Percentiles rank a stretch among this genome's conserved stretches.
Conservation (phyloP, 805 yeast genomes). For the Candida corydali region DNA sequence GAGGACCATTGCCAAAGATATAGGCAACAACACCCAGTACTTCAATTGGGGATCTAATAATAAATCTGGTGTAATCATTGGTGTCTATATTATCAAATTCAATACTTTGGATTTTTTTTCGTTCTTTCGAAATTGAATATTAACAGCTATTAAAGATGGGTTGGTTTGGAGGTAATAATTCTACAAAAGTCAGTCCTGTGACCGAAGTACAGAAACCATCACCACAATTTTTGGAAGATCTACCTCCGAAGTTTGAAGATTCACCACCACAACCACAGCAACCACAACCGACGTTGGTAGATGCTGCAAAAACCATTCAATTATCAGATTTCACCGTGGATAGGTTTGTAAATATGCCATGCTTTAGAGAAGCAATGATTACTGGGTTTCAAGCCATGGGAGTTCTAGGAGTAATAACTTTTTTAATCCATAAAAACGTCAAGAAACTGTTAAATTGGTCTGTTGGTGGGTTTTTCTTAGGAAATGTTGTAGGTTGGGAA, state of each 20-base stretch:
- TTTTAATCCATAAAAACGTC: conserved; percentile 61
- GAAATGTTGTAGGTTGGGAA: conserved; percentile 87
- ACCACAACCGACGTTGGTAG: conserved; percentile 13
- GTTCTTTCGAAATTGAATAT: no score
- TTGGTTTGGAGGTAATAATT: conserved; percentile 36
- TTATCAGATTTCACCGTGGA: conserved; percentile 49
- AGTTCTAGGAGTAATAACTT: conserved; percentile 63
- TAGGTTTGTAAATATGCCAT: conserved; percentile 58
- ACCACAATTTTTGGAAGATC: conserved; percentile 46
- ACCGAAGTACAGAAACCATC: conserved; percentile 16
- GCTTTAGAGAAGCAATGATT: conserved; percentile 75
- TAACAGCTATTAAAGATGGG: no score
- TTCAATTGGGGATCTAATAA: conserved; percentile 76
- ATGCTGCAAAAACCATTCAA: conserved; percentile 43
- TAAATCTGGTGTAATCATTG: conserved; percentile 21
- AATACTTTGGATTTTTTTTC: background rate
- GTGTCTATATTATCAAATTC: background rate
- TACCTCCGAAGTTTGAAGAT: conserved; percentile 50
- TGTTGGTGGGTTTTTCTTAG: conserved; percentile 71
- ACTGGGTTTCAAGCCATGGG: conserved; percentile 72
- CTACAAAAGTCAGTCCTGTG: conserved; percentile 35
- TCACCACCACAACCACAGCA: conserved; percentile 7
- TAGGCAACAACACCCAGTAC: conserved; percentile 89
- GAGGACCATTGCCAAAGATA: conserved; percentile 82
- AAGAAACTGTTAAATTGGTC: conserved; percentile 75